A percentile compares a stretch with the other conserved stretches of the same genome.
These are phyloP conservation scores for Aspergillus asperescens DNA, from an alignment of 495 filamentous ascomycete genomes.

Conservation along the genomic window DNA sequence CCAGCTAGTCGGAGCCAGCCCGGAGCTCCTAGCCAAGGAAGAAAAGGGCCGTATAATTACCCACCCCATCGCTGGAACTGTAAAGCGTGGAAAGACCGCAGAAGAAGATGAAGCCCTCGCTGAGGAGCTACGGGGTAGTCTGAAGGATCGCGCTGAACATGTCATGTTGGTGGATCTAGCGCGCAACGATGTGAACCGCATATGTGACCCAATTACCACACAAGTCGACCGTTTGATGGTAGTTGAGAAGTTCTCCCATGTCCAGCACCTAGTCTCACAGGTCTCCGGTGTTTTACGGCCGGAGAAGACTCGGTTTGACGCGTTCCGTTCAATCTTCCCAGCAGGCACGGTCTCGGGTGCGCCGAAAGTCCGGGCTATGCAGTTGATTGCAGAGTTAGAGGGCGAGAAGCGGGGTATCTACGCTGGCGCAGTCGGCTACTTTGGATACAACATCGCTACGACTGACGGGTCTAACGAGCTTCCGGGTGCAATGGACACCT, in stretches of 20 bases:
- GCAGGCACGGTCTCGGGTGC: conserved; percentile 92
- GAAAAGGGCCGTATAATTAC: conserved; percentile 87
- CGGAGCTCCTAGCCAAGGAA: conserved; percentile 87
- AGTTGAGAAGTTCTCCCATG: conserved; percentile 91
- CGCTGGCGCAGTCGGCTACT: conserved; percentile 92
- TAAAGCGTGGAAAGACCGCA: conserved; percentile 72
- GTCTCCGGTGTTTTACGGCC: conserved; percentile 80
- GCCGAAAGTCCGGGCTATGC: conserved; percentile 94
- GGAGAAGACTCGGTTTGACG: conserved; percentile 88
- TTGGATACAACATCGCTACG: conserved; percentile 40
- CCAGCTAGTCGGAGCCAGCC: conserved; percentile 90
- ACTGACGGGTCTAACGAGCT: conserved; percentile 34
- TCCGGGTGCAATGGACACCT: conserved; percentile 95
- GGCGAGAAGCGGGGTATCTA: conserved; percentile 91
- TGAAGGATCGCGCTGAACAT: conserved; percentile 96
- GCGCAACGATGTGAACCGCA: conserved; percentile 92
- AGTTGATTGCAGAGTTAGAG: conserved; percentile 92
- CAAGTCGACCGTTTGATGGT: conserved; percentile 91
- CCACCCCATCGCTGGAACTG: conserved; percentile 94
- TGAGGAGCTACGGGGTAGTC: conserved; percentile 64
- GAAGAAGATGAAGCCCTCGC: conserved; percentile 80
- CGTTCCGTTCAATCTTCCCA: conserved; percentile 92
- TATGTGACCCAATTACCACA: conserved; percentile 86
- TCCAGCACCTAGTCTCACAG: conserved; percentile 94
- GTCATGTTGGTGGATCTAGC: conserved; percentile 99